phyloP scores from a whole-genome alignment of 345 rosid species.

The Microcos paniculata region DNA sequence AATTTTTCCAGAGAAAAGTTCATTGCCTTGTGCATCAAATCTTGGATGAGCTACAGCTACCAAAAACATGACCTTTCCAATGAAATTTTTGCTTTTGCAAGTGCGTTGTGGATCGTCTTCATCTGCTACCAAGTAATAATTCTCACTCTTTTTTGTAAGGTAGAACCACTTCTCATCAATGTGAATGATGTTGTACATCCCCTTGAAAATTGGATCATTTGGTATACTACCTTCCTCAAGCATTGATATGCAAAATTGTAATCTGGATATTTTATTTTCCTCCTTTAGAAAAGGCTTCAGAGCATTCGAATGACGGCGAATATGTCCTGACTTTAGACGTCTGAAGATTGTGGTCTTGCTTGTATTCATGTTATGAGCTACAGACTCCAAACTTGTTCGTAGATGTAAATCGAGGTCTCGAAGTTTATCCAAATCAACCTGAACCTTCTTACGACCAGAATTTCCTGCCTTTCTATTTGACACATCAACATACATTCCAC shows the following conservation, averaged over 20 bases:
- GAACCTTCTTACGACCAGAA: neutral
- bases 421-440: neutral
- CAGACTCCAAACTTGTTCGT: neutral
- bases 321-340: neutral
- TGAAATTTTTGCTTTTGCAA: neutral
- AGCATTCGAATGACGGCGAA: neutral
- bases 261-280: neutral
- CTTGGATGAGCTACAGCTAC: slow-evolving; percentile 9
- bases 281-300: neutral
- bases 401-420: neutral
- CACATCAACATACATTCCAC: neutral
- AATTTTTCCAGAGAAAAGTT: slow-evolving; percentile 4
- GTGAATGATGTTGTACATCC: neutral
- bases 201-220: neutral
- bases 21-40: neutral
- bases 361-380: neutral
- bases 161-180: slow-evolving; percentile 13
- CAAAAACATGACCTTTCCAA: neutral
- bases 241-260: neutral
- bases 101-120: neutral
- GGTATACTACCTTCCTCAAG: neutral
- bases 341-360: neutral
- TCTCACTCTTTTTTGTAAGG: neutral
- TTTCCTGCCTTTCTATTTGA: neutral
- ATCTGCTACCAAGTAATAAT: neutral